phyloP scores from a whole-genome alignment of 441 rosid genomes.

The Corymbia citriodora region DNA sequence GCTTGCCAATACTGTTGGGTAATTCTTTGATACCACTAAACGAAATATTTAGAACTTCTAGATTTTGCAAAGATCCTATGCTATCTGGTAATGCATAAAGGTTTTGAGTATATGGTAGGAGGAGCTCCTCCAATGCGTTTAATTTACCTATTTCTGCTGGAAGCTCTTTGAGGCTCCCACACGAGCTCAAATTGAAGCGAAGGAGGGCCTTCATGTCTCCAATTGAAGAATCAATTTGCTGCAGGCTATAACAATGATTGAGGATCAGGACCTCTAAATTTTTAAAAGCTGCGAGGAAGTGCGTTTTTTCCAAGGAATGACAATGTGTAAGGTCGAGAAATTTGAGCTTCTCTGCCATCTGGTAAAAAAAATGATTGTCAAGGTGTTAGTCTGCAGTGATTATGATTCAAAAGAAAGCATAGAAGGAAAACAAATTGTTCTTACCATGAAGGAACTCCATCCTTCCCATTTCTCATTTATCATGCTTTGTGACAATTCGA shows the following conservation, averaged over 20 bases:
- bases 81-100: background rate
- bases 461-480: background rate
- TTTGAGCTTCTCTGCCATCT: background rate
- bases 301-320: background rate
- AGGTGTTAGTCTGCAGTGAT: background rate
- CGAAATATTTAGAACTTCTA: background rate
- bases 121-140: fast-evolving
- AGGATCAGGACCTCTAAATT: background rate
- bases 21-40: background rate
- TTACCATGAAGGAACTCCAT: background rate
- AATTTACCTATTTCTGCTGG: background rate
- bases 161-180: background rate
- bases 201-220: background rate
- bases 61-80: background rate
- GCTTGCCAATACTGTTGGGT: background rate
- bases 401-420: background rate
- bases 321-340: background rate
- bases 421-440: background rate
- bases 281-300: background rate
- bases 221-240: background rate
- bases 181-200: background rate
- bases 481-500: background rate
- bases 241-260: background rate
- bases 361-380: background rate
- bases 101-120: background rate